These are phyloP conservation scores for Tricholoma sp. DNA, from an alignment of 768 basidiomycete genomes.

Conservation along the genomic window DNA sequence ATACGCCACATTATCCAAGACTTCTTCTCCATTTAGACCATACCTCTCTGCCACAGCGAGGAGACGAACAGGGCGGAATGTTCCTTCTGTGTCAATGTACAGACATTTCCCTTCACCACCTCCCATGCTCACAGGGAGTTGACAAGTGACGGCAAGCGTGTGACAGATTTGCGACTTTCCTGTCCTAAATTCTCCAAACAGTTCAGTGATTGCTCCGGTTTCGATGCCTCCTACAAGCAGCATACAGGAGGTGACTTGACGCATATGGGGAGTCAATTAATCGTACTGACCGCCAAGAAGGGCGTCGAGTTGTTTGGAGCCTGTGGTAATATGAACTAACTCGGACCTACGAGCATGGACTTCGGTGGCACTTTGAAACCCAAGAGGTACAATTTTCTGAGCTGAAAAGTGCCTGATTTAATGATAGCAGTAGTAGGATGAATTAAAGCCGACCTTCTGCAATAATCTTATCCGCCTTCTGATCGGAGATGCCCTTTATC, in stretches of 20 bases:
- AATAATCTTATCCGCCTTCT: slow-evolving; percentile 96
- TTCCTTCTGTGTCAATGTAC: slow-evolving; percentile 99
- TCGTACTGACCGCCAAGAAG: slow-evolving; percentile 73
- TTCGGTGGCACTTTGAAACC: slow-evolving; percentile 97
- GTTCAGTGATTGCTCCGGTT: slow-evolving; percentile 96
- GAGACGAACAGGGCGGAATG: slow-evolving; percentile 94
- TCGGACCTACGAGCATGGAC: slow-evolving; percentile 94
- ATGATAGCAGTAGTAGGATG: neutral
- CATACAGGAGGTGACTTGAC: slow-evolving; percentile 1
- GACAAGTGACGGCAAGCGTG: slow-evolving; percentile 96
- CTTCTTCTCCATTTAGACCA: slow-evolving; percentile 97
- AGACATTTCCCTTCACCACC: slow-evolving; percentile 99
- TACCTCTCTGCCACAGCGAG: slow-evolving; percentile 93
- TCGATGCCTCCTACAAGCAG: slow-evolving; percentile 79
- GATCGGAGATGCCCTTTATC: slow-evolving; percentile 96
- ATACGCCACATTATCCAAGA: slow-evolving; percentile 97
- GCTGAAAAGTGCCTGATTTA: slow-evolving; percentile 41
- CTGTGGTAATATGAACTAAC: slow-evolving; percentile 94
- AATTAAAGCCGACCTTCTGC: slow-evolving; percentile 61
- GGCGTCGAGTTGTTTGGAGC: slow-evolving; percentile 93
- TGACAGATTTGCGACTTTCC: slow-evolving; percentile 99
- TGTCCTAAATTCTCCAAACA: slow-evolving; percentile 98
- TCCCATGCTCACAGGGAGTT: slow-evolving; percentile 95
- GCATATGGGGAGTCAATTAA: slow-evolving; percentile 5
- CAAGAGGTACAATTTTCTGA: slow-evolving; percentile 92